Percentiles rank a stretch among this genome's conserved stretches.
phyloP scores from a whole-genome alignment of 2,329 filamentous ascomycete genomes.

The Colletotrichum plurivorum region DNA sequence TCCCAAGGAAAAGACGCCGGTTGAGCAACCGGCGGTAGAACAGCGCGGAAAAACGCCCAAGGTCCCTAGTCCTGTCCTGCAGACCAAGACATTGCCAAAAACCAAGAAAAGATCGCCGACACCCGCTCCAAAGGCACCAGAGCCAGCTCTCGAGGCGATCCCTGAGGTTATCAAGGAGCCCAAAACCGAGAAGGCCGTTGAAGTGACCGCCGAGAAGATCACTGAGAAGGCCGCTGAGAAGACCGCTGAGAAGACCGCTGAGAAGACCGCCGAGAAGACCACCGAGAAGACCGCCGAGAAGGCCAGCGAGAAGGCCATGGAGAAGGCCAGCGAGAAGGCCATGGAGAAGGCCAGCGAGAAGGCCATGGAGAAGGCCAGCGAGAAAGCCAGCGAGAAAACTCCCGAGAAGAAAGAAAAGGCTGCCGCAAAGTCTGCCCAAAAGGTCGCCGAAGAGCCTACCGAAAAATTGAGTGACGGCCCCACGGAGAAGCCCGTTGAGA shows the following conservation, averaged over 20 bases:
- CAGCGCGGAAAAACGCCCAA: slow-evolving; percentile 29
- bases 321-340: neutral
- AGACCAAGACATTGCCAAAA: slow-evolving; percentile 21
- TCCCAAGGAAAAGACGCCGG: slow-evolving; percentile 36
- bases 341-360: neutral
- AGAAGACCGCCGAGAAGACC: neutral
- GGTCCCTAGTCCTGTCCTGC: slow-evolving; percentile 20
- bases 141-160: slow-evolving; percentile 13
- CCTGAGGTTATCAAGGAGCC: neutral
- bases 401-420: no score
- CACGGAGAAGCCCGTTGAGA: neutral
- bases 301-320: neutral
- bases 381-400: neutral
- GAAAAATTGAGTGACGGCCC: neutral
- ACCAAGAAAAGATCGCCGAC: neutral
- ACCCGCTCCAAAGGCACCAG: neutral
- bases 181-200: neutral
- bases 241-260: neutral
- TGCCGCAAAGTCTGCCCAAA: neutral
- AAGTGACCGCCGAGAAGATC: neutral
- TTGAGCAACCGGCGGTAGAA: slow-evolving; percentile 22
- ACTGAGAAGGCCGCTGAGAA: neutral
- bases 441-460: neutral
- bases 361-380: neutral
- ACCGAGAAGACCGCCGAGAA: neutral